A percentile compares a stretch with the other conserved stretches of the same genome.
phyloP scores from a whole-genome alignment of 441 rosid species.

The Monsonia emarginata region DNA sequence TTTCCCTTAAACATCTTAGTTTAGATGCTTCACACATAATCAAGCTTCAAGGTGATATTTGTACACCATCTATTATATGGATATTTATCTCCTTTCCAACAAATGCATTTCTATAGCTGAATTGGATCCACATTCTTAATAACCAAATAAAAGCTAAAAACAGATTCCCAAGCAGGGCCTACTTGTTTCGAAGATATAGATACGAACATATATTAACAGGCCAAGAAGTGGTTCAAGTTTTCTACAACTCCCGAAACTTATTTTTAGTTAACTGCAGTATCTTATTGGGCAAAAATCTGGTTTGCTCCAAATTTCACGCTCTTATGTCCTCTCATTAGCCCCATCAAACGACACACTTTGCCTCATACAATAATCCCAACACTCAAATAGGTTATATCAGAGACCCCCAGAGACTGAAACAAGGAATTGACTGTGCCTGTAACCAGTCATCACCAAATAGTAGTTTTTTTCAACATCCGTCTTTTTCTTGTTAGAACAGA shows the following conservation, averaged over 20 bases:
- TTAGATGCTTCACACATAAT: background rate
- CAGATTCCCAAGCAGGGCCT: background rate
- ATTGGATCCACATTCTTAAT: background rate
- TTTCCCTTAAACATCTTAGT: background rate
- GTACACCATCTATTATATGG: background rate
- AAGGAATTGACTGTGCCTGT: background rate
- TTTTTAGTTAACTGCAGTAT: background rate
- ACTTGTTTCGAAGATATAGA: too few species aligned
- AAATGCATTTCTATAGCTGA: background rate
- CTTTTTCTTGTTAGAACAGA: background rate
- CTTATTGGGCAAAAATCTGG: background rate
- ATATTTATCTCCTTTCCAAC: background rate
- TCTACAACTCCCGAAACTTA: background rate
- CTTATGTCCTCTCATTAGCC: background rate
- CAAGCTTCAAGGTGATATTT: background rate
- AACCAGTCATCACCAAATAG: background rate
- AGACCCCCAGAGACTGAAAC: background rate
- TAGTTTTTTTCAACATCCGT: background rate
- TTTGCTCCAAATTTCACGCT: background rate
- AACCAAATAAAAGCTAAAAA: background rate
- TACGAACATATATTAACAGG: too few species aligned
- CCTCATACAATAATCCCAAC: background rate
- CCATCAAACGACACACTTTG: background rate
- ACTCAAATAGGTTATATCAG: background rate
- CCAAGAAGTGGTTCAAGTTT: background rate